Conservation (phyloP, 2,329 filamentous ascomycete genomes). For the Pestalotiopsis sp. region DNA sequence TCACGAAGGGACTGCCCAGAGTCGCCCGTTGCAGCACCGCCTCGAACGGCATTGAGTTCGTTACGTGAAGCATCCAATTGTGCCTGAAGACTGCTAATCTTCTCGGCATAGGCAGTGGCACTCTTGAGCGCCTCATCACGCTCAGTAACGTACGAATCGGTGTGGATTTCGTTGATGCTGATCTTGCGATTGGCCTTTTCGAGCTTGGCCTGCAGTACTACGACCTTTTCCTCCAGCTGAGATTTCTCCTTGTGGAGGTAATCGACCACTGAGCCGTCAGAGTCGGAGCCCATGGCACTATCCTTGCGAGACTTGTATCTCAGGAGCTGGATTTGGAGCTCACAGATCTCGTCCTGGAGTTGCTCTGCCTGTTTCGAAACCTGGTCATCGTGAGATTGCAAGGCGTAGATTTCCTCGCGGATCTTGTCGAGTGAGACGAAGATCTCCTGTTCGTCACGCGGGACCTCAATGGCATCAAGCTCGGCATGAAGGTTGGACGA, state of each 20-base stretch:
- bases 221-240: slow-evolving; percentile 61
- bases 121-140: slow-evolving; percentile 65
- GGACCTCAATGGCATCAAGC: slow-evolving; percentile 50
- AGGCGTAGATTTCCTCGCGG: slow-evolving; percentile 54
- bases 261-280: slow-evolving; percentile 42
- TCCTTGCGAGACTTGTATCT: slow-evolving; percentile 43
- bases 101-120: slow-evolving; percentile 51
- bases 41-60: slow-evolving; percentile 38
- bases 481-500: slow-evolving; percentile 44
- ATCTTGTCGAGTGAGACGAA: slow-evolving; percentile 64
- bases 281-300: slow-evolving; percentile 43
- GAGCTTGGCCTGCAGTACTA: slow-evolving; percentile 60
- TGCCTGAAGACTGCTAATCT: slow-evolving; percentile 44
- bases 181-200: slow-evolving; percentile 64
- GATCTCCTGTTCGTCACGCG: slow-evolving; percentile 56
- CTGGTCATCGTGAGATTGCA: slow-evolving; percentile 57
- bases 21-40: slow-evolving; percentile 27
- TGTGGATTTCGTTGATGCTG: slow-evolving; percentile 62
- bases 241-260: slow-evolving; percentile 53
- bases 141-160: slow-evolving; percentile 62
- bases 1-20: slow-evolving; percentile 39
- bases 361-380: slow-evolving; percentile 55
- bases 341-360: slow-evolving; percentile 51
- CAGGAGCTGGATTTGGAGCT: slow-evolving; percentile 49
- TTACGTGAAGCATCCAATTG: slow-evolving; percentile 42